Percentiles rank a stretch among this genome's conserved stretches.
Evolutionary conservation across 352 stramenopile genomes (phyloP).

Genomic region (Pythium aristosporum): DNA sequence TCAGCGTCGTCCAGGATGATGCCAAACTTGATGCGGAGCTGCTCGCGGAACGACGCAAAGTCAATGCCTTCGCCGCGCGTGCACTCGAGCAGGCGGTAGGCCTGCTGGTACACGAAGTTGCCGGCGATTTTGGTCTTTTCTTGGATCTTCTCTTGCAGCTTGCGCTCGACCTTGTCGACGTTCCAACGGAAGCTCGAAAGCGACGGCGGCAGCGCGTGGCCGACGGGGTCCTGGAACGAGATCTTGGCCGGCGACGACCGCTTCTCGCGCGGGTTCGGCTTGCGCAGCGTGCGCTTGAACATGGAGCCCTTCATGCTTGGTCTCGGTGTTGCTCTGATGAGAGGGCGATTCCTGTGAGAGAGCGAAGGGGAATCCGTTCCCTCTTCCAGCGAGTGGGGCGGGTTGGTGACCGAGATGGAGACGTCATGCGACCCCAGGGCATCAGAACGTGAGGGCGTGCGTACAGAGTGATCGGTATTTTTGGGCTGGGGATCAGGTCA

Average conservation of each 20-base stretch:
- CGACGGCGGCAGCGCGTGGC: slow-evolving; percentile 48
- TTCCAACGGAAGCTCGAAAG: slow-evolving; percentile 76
- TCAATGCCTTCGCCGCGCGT: slow-evolving; percentile 76
- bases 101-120: slow-evolving; percentile 86
- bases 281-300: slow-evolving; percentile 29
- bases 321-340: too few species aligned
- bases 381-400: background rate
- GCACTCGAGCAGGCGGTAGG: slow-evolving; percentile 77
- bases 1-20: slow-evolving; percentile 76
- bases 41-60: slow-evolving; percentile 70
- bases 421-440: background rate
- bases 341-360: too few species aligned
- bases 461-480: background rate
- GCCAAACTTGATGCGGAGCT: slow-evolving; percentile 75
- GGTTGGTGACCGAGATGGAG: too few species aligned
- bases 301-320: slow-evolving; percentile 29
- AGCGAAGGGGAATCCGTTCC: background rate
- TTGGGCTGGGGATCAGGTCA: background rate
- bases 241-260: slow-evolving; percentile 51
- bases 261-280: slow-evolving; percentile 19
- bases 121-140: slow-evolving; percentile 83
- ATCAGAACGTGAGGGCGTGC: slow-evolving; percentile 3
- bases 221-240: slow-evolving; percentile 63
- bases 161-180: slow-evolving; percentile 78
- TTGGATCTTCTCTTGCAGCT: slow-evolving; percentile 84